Percentiles rank a stretch among this genome's conserved stretches.
Evolutionary conservation across 495 filamentous ascomycete species (phyloP).

Genomic region (Trichoderma gamsii): DNA sequence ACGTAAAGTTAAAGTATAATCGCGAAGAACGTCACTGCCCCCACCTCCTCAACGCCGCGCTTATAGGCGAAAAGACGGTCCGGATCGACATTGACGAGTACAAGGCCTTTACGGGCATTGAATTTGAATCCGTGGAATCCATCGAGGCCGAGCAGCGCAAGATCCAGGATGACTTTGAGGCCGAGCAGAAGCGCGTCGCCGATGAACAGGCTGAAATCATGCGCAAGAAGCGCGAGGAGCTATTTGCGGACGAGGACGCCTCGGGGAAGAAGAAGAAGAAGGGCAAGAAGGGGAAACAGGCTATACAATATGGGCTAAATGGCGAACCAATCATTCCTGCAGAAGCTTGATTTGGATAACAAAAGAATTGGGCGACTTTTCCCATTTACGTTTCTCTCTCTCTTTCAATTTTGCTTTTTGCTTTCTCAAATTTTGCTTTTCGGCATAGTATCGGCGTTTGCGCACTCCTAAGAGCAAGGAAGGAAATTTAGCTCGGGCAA

Average conservation of each 20-base stretch:
- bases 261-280: constrained; percentile 32
- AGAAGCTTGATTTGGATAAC: background rate
- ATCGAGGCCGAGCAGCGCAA: constrained; percentile 66
- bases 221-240: constrained; percentile 48
- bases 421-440: background rate
- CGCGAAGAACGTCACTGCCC: constrained; percentile 81
- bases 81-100: constrained; percentile 62
- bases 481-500: background rate
- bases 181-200: constrained; percentile 40
- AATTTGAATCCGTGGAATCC: constrained; percentile 50
- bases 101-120: constrained; percentile 53
- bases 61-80: constrained; percentile 54
- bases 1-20: constrained; percentile 89
- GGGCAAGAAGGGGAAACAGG: constrained; percentile 24
- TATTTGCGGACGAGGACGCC: constrained; percentile 39
- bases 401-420: background rate
- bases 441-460: constrained; percentile 10
- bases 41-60: constrained; percentile 57
- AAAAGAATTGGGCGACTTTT: background rate
- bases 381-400: background rate
- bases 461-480: background rate
- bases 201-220: constrained; percentile 41
- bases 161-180: constrained; percentile 61
- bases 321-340: constrained; percentile 6
- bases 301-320: constrained; percentile 17